phyloP scores from a whole-genome alignment of 352 stramenopile species.

The Pythium vanterpoolii region DNA sequence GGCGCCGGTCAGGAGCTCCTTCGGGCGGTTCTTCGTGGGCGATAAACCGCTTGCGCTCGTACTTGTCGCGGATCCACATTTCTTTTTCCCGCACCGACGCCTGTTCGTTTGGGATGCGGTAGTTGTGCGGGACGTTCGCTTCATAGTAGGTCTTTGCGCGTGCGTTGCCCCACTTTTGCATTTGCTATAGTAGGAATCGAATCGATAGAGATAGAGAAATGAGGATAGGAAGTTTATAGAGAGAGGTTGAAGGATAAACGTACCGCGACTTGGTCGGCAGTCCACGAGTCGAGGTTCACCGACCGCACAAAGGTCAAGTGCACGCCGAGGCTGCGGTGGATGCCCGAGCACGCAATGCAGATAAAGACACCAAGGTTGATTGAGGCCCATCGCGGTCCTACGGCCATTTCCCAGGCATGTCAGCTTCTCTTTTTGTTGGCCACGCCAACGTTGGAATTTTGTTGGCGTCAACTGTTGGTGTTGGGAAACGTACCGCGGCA shows the following conservation, averaged over 20 bases:
- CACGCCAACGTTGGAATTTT: not conserved
- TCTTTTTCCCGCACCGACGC: conserved; percentile 84
- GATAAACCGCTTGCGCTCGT: conserved; percentile 83
- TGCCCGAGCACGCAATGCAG: conserved; percentile 92
- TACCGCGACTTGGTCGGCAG: conserved; percentile 79
- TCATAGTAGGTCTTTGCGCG: conserved; percentile 90
- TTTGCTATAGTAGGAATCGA: conserved; percentile 72
- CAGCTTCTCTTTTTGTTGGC: conserved; percentile 13
- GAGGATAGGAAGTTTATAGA: not conserved
- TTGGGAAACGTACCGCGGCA: conserved; percentile 63
- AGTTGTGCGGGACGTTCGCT: conserved; percentile 72
- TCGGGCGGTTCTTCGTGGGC: conserved; percentile 38
- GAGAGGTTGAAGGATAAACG: conserved; percentile 11
- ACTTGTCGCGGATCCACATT: conserved; percentile 90
- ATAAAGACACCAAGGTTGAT: conserved; percentile 95
- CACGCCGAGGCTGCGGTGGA: conserved; percentile 91
- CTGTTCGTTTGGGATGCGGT: conserved; percentile 76
- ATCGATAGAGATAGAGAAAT: conserved; percentile 1
- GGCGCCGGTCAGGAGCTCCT: conserved; percentile 16
- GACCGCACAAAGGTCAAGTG: conserved; percentile 93
- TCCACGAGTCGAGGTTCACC: conserved; percentile 94
- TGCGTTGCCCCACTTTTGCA: conserved; percentile 91
- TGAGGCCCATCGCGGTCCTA: conserved; percentile 88
- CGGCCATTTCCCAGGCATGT: conserved; percentile 11
- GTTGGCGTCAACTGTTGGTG: not conserved